Evolutionary conservation across 805 yeast genomes (phyloP).

Genomic region (Saccharomyces mikatae): DNA sequence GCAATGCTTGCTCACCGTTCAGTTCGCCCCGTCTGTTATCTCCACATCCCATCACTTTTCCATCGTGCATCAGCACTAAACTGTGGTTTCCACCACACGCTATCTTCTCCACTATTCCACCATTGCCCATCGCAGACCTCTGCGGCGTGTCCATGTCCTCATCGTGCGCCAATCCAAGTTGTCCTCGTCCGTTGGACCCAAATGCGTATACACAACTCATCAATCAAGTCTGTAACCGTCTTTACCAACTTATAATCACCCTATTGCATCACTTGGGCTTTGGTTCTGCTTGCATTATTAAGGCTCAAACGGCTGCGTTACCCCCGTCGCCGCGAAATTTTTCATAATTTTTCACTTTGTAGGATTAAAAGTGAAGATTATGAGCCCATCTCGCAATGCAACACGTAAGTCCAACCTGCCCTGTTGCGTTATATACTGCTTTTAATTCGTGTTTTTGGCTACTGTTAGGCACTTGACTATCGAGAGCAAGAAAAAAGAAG

Average conservation of each 20-base stretch:
- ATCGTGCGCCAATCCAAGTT: constrained; percentile 53
- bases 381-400: neutral
- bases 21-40: constrained; percentile 48
- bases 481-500: neutral
- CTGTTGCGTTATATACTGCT: neutral
- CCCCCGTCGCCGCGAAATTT: neutral
- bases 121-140: constrained; percentile 10
- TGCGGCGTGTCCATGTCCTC: constrained; percentile 39
- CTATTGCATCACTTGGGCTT: neutral
- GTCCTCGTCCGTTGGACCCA: constrained; percentile 81
- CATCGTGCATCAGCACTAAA: constrained; percentile 44
- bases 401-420: neutral
- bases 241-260: constrained; percentile 1
- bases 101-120: constrained; percentile 35
- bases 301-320: neutral
- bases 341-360: neutral
- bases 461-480: neutral
- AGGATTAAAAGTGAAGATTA: neutral
- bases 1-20: neutral
- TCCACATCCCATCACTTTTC: constrained; percentile 53
- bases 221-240: constrained; percentile 1
- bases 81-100: constrained; percentile 88
- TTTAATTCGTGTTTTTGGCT: neutral
- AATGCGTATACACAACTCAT: constrained; percentile 36
- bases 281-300: constrained; percentile 3